Conservation (phyloP, 164 flowering plant species). For the Chimonanthus salicifolius region DNA sequence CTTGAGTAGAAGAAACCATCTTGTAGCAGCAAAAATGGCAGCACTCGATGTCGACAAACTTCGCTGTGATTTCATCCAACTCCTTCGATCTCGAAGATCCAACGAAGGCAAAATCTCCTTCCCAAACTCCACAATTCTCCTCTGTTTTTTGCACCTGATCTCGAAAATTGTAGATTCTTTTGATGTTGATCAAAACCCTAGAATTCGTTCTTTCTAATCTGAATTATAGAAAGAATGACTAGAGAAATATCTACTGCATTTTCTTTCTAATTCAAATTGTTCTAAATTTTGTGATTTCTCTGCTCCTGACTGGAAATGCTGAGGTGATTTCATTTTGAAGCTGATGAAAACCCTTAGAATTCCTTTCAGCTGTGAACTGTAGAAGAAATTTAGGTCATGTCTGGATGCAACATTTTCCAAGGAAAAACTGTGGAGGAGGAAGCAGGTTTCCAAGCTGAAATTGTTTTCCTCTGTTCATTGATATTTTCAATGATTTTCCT, state of each 20-base stretch:
- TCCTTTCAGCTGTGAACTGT: not conserved
- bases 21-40: constrained; percentile 6
- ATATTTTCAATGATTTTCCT: too few species aligned
- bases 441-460: too few species aligned
- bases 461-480: too few species aligned
- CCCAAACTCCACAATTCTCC: too few species aligned
- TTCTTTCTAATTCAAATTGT: too few species aligned
- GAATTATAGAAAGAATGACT: not conserved
- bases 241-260: too few species aligned
- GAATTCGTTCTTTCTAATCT: not conserved
- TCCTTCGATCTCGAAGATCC: constrained; percentile 51
- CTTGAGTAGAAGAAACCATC: not conserved
- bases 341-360: not conserved
- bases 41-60: constrained; percentile 23
- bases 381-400: too few species aligned
- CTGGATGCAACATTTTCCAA: too few species aligned
- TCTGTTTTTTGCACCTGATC: not conserved
- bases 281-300: not conserved
- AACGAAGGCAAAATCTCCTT: constrained; percentile 30
- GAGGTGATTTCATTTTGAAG: not conserved
- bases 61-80: constrained; percentile 43
- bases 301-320: not conserved
- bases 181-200: not conserved
- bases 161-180: not conserved
- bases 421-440: too few species aligned